phyloP scores from a whole-genome alignment of 768 basidiomycete genomes.

The Lentinula sp. region DNA sequence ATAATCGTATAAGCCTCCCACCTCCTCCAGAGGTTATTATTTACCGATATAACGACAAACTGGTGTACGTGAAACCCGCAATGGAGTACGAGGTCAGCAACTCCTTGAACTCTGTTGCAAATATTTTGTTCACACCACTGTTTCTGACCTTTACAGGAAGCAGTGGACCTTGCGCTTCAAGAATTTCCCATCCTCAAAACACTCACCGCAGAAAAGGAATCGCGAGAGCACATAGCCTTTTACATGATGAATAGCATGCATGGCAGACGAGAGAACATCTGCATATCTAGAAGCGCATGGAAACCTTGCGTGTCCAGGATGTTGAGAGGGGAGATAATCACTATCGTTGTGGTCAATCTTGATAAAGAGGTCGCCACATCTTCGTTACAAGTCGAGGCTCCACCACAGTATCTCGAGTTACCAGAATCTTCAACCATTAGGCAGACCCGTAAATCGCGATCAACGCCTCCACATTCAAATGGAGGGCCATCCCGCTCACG shows the following conservation, averaged over 20 bases:
- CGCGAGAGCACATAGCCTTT: conserved; percentile 39
- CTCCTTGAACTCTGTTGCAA: not conserved
- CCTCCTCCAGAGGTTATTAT: conserved; percentile 37
- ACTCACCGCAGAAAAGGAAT: conserved; percentile 8
- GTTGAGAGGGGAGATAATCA: conserved; percentile 40
- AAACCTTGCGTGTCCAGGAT: conserved; percentile 30
- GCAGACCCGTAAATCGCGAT: conserved; percentile 16
- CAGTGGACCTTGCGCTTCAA: conserved; percentile 41
- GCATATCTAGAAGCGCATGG: conserved; percentile 52
- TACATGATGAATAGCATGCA: conserved; percentile 27
- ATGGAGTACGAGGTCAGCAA: conserved; percentile 40
- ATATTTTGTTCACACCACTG: not conserved
- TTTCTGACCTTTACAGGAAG: conserved; percentile 27
- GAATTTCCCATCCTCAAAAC: conserved; percentile 35
- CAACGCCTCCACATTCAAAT: conserved; percentile 17
- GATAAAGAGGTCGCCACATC: conserved; percentile 18
- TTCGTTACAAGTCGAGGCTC: conserved; percentile 15
- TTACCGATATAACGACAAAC: conserved; percentile 33
- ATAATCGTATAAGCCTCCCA: conserved; percentile 11
- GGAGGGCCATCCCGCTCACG: conserved; percentile 13
- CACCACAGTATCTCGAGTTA: conserved; percentile 39
- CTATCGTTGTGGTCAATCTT: conserved; percentile 27
- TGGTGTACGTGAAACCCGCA: conserved; percentile 48
- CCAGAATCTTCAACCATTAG: conserved; percentile 15
- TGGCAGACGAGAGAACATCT: conserved; percentile 27